Evolutionary conservation across 2,329 filamentous ascomycete species (phyloP), one percentile per base, ranked within the genome.

Genomic region (Blastomyces parvus): DNA sequence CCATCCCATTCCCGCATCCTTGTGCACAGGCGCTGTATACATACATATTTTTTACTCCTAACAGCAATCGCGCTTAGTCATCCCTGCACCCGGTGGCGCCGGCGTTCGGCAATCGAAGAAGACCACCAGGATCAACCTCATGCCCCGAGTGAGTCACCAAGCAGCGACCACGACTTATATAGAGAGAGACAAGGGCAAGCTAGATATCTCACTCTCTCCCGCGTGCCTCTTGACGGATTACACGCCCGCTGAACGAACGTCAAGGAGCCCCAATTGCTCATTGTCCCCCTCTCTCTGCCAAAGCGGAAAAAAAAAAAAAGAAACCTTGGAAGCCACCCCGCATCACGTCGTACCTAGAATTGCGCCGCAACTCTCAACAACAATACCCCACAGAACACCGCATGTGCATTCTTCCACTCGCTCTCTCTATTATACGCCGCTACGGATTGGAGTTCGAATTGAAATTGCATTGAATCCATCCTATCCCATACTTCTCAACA

Each of bases 291-390:
- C 33, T 33, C 2, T 30, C 8, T 33, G 8, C 33, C 7, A 8
- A 17, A 30, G 13, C 2, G 25, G 9, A 53, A 22, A 30, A 7
- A 14, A 19, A 33, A 19, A 55, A 55, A 55, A 33, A 55, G 30
- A 7, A 19, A n/a, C n/a, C n/a, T n/a, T n/a, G n/a, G n/a, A n/a
- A 27, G 50, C 33, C 50, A 55, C 50, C 50, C 50, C 22, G 50
- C 50, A 55, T 33, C 27, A 27, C 50, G 52, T 55, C 52, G 27
- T 36, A 55, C 52, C 52, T 55, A 30, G 25, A 55, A 55, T 55
- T 33, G 52, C 52, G 17, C 52, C 19, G 17, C 14, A 19, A 4
- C 14, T 22, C 53, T 5, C 30, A 19, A n/a, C n/a, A n/a, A n/a
- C n/a, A n/a, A 38, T 38, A 22, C 53, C 30, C 30, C 14, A 38